Evolutionary conservation across 257 asterid species (phyloP), one percentile per base, ranked within the genome.

Genomic region (Nicotiana paniculata): DNA sequence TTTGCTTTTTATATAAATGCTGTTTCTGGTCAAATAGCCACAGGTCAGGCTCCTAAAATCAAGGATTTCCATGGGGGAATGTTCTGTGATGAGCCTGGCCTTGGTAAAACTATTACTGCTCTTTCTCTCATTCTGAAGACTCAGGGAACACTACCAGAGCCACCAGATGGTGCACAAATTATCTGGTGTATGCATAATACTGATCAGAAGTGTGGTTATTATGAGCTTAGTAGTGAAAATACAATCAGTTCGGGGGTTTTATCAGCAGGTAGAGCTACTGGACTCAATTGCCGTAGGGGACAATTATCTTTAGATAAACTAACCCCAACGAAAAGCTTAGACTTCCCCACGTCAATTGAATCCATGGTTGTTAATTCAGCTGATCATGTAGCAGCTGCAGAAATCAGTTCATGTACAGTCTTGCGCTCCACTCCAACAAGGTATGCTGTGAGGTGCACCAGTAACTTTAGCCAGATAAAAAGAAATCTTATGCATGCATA

Each of bases 71-170:
- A 83, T 67, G 99, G 98, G 82, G 99, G 98, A 69, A 90, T 96
- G 97, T 96, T 96, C 86, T 96, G 99, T 90, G 99, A 94, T 88
- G 99, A 94, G 84, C 98, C 99, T 90, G 98, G 98, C 84, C 85
- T 96, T 83, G 99, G 99, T 82, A 96, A 96, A 91, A 96, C 99
- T 80, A 92, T 96, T 53, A 94, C 99, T 79, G 90, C 97, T 85
- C 92, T 96, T 69, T 94, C 97, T 26, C 95, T 96, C 83, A 87
- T 94, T 84, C 89, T 96, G 85, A 96, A 96, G 90, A 87, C 94
- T 48, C 99, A 87, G 89, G 93, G 98, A 85, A 92, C 96, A 54
- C 75, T 91, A 86, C 95, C 97, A 76, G 97, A 92, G 70, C 89
- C 97, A 68, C 97, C 96, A 30, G 87, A 90, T 77, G 89, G 91